Evolutionary conservation across 306 rosid genomes (phyloP), one percentile per base, ranked within the genome.

Genomic region (Pyrus pyrifolia): DNA sequence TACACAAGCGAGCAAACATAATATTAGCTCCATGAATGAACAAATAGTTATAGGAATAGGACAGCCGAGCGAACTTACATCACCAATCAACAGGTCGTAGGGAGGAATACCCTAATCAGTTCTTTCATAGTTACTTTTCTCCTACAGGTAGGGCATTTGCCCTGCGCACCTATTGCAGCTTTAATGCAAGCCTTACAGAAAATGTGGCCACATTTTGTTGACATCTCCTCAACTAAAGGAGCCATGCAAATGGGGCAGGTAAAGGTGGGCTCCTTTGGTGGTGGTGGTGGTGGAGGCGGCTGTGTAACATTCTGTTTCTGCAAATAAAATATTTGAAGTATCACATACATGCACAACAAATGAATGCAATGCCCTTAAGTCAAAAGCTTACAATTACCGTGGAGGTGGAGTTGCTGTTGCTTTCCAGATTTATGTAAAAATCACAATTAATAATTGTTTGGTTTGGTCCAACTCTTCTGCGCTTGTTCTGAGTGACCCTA

Each of bases 181-280:
- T 62, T 84, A 23, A 95, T 89, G 82, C 97, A 92, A 1, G 11
- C 5, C 84, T 87, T 92, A 62, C 98, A 95, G 84, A 95, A 95
- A 65, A 95, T 95, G 83, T 95, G 98, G 69, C 98, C 98, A 68
- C 98, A 95, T 79, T 75, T 92, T 12, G 97, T 95, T 1, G 97
- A 84, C 82, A 83, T 86, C 74, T 90, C 96, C 75, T 95, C 97
- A 4, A 11, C 83, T 62, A 88, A 46, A 13, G 85, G 85, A 3
- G 75, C 76, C 93, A 88, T 85, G 58, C 97, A 95, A 81, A 95
- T 90, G 67, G 98, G 96, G 58, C 98, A 95, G 74, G 18, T 87
- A 74, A 95, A 88, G 12, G 81, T 86, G 38, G 91, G 95, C 78
- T 89, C 93, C 83, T 86, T 90, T 23, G 91, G 90, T 40, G 96